A percentile compares a stretch with the other conserved stretches of the same genome.
Conservation (phyloP, 805 yeast genomes). For the Starmerella floricola region DNA sequence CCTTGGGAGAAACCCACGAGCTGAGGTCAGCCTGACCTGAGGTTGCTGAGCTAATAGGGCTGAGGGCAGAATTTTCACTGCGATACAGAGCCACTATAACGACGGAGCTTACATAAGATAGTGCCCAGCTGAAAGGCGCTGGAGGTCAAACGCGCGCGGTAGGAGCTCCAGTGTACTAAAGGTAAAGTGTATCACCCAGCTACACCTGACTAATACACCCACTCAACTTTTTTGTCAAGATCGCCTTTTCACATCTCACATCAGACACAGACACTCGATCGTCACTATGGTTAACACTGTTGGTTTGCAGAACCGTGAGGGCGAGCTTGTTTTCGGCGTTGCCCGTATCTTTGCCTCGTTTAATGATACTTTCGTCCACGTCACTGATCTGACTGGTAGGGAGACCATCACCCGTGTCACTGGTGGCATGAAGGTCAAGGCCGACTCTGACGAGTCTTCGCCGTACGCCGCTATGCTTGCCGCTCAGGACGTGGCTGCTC, state of each 20-base stretch:
- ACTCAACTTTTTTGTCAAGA: conserved; percentile 20
- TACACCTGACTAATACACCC: conserved; percentile 17
- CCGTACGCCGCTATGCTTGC: conserved; percentile 99
- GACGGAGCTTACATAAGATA: too few species aligned
- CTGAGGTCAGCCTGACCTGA: too few species aligned
- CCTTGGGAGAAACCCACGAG: too few species aligned
- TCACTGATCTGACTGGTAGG: conserved; percentile 98
- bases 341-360: conserved; percentile 99
- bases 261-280: conserved; percentile 5
- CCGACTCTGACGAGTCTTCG: conserved; percentile 99
- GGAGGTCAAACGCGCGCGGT: too few species aligned
- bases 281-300: conserved; percentile 29
- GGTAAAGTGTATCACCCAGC: conserved; percentile 1
- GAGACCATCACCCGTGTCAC: conserved; percentile 99
- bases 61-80: too few species aligned
- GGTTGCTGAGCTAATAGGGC: conserved; percentile 1
- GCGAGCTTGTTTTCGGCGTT: conserved; percentile 99
- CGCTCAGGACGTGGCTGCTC: conserved; percentile 96
- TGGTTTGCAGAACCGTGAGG: conserved; percentile 88
- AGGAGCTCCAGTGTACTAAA: not conserved
- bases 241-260: conserved; percentile 12
- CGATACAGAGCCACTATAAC: too few species aligned
- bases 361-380: conserved; percentile 99
- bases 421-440: conserved; percentile 99
- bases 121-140: too few species aligned